Conservation (phyloP, 1,139 yeast genomes). For the Saccharomyces hybrid region DNA sequence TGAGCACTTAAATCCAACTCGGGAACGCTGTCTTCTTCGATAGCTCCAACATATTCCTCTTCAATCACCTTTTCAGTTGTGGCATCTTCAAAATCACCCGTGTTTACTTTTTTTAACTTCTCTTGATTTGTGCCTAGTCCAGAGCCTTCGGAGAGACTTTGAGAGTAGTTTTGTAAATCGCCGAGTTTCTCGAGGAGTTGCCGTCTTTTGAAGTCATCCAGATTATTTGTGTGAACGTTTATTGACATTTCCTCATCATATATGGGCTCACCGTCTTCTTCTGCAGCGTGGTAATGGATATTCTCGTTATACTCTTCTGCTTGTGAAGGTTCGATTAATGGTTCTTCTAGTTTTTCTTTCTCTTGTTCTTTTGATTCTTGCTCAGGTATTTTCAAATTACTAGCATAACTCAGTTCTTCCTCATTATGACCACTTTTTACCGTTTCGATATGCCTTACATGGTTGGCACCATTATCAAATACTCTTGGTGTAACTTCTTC, state of each 20-base stretch:
- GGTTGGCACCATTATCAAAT: background rate
- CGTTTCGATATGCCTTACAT: background rate
- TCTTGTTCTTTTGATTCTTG: conserved; percentile 17
- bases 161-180: background rate
- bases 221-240: background rate
- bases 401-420: background rate
- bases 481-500: background rate
- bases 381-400: background rate
- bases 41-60: background rate
- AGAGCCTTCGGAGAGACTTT: background rate
- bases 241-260: background rate
- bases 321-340: conserved; percentile 23
- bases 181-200: background rate
- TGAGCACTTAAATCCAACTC: background rate
- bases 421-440: background rate
- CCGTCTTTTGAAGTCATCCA: background rate
- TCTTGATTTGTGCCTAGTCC: background rate
- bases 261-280: background rate
- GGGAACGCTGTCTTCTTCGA: background rate
- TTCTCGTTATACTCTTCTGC: background rate
- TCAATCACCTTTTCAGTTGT: conserved; percentile 1
- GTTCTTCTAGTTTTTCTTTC: conserved; percentile 37
- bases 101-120: background rate
- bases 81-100: background rate
- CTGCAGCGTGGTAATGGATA: background rate